A percentile compares a stretch with the other conserved stretches of the same genome.
These are phyloP conservation scores for Bjerkandera adusta DNA, from an alignment of 1,284 basidiomycete species.

Conservation along the genomic window DNA sequence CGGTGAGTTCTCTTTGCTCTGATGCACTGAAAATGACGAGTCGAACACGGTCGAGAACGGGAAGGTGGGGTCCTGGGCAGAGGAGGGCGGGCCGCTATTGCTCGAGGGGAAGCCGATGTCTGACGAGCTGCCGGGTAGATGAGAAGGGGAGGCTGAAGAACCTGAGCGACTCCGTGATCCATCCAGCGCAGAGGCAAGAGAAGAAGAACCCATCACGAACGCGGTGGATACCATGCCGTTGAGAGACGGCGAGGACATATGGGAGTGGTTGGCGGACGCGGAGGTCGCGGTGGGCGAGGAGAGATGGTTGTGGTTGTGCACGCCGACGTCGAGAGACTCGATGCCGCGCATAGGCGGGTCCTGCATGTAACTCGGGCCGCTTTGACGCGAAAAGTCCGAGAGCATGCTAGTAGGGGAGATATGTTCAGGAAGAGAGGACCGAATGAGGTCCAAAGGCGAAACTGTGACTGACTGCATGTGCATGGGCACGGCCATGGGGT, in stretches of 20 bases:
- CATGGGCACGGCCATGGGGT: constrained; percentile 29
- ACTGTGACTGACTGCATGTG: constrained; percentile 40
- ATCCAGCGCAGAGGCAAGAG: constrained; percentile 35
- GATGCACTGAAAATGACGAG: constrained; percentile 17
- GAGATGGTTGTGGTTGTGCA: constrained; percentile 26
- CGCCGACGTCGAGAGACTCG: constrained; percentile 25
- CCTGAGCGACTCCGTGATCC: constrained; percentile 34
- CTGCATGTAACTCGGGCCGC: constrained; percentile 23
- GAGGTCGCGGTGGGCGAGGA: constrained; percentile 42
- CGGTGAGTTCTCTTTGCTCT: constrained; percentile 26
- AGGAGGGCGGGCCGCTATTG: constrained; percentile 29
- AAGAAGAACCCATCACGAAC: constrained; percentile 31
- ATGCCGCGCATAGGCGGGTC: constrained; percentile 25
- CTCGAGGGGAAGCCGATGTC: constrained; percentile 32
- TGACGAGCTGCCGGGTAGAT: constrained; percentile 26
- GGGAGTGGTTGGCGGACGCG: constrained; percentile 37
- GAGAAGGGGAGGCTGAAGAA: constrained; percentile 34
- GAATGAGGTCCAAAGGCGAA: constrained; percentile 39
- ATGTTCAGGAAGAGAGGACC: constrained; percentile 23
- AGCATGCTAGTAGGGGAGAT: constrained; percentile 32
- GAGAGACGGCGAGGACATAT: constrained; percentile 41
- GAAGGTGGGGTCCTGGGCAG: constrained; percentile 29
- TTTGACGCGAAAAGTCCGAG: constrained; percentile 36
- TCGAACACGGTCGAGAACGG: constrained; percentile 29
- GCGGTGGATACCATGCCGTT: constrained; percentile 29